Percentiles rank a stretch among this genome's conserved stretches.
These are phyloP conservation scores for Pneumocystis jirovecii DNA, from an alignment of 1,139 yeast genomes.

Conservation along the genomic window DNA sequence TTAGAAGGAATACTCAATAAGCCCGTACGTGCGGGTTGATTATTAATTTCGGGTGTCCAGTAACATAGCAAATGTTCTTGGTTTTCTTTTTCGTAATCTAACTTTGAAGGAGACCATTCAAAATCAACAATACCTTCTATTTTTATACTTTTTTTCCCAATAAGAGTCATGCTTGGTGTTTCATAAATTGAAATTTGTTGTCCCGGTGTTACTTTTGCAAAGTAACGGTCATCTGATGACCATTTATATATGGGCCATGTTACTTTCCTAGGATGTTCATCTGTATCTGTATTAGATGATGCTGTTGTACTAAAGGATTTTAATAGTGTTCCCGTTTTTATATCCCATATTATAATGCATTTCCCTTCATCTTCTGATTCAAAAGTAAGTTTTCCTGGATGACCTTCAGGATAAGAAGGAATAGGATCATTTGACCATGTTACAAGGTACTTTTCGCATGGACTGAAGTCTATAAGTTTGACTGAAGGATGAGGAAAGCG, in stretches of 20 bases:
- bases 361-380: constrained; percentile 84
- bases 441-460: constrained; percentile 77
- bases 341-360: constrained; percentile 87
- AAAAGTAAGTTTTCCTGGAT: constrained; percentile 58
- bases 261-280: constrained; percentile 31
- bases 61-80: constrained; percentile 63
- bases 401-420: constrained; percentile 48
- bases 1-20: constrained; percentile 79
- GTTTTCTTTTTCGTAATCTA: constrained; percentile 39
- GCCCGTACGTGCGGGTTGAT: constrained; percentile 91
- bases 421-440: constrained; percentile 85
- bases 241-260: constrained; percentile 97
- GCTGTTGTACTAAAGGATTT: constrained; percentile 88
- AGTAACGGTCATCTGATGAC: constrained; percentile 85
- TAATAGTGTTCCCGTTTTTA: constrained; percentile 65
- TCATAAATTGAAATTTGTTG: constrained; percentile 75
- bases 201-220: constrained; percentile 91
- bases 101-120: constrained; percentile 88
- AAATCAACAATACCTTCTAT: constrained; percentile 80
- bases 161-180: constrained; percentile 50
- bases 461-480: constrained; percentile 80
- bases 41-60: constrained; percentile 91
- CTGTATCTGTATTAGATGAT: constrained; percentile 13
- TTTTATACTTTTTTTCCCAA: constrained; percentile 76
- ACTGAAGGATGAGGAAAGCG: constrained; percentile 84